A percentile compares a stretch with the other conserved stretches of the same genome.
Evolutionary conservation across 192 early-diverging fungal genomes (phyloP).

Genomic region (Podila verticillata): DNA sequence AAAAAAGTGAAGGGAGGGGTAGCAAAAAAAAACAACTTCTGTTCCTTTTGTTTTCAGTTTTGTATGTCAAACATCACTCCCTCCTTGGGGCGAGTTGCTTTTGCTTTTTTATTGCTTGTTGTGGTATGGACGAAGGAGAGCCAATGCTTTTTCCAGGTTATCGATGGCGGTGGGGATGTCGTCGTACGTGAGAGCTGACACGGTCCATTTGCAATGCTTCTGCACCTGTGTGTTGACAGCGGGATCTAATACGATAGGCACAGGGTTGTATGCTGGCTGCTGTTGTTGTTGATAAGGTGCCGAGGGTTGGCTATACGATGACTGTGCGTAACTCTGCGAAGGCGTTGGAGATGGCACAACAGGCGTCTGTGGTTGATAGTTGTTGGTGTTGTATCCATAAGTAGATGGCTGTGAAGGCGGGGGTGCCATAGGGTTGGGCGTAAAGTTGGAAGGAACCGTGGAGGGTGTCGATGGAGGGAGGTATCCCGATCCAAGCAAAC

Average conservation of each 20-base stretch:
- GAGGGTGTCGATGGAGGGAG: constrained; percentile 5
- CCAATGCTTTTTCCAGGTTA: constrained; percentile 76
- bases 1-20: not conserved
- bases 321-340: constrained; percentile 8
- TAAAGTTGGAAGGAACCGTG: not conserved
- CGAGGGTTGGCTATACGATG: constrained; percentile 40
- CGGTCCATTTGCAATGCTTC: constrained; percentile 91
- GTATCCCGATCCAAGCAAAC: not conserved
- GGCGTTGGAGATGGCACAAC: constrained; percentile 13
- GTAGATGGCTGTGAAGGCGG: constrained; percentile 3
- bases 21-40: not conserved
- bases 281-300: constrained; percentile 15
- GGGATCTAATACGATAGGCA: constrained; percentile 55
- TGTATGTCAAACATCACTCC: too few relatives aligned
- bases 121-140: constrained; percentile 41
- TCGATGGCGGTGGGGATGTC: constrained; percentile 89
- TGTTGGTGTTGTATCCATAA: not conserved
- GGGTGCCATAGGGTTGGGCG: constrained; percentile 3
- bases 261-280: constrained; percentile 5
- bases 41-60: too few relatives aligned
- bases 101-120: constrained; percentile 29
- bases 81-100: not conserved
- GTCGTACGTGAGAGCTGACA: constrained; percentile 94
- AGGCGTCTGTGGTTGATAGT: constrained; percentile 5
- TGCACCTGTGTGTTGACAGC: constrained; percentile 72